Evolutionary conservation across 2,329 filamentous ascomycete species (phyloP), one percentile per base, ranked within the genome.

Genomic region (Aspergillus oerlinghausenensis): DNA sequence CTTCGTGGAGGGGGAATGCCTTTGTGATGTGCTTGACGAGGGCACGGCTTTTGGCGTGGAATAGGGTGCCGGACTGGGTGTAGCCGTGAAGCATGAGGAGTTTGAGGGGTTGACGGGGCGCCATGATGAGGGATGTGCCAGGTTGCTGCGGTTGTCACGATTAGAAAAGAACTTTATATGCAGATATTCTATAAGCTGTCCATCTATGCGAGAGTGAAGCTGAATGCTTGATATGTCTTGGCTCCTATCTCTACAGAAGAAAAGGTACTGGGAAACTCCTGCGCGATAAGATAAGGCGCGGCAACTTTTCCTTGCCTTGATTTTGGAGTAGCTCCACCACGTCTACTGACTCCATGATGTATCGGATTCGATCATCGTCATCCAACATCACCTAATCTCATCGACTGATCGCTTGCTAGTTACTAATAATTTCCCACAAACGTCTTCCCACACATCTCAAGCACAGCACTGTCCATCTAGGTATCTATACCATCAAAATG

Each of bases 11-110:
- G 8, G 84, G 82, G 61, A 97, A 88, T 28, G 84, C 77, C 70
- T 96, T 96, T 59, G 79, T 74, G 56, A 97, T 82, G 54, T 87
- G 79, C 74, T 97, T 96, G 66, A 92, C 85, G 1, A 97, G 80
- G 10, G 90, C 90, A 72, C 91, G 89, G 49, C 90, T 95, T 78
- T 97, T 97, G 73, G 88, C 84, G 71, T 85, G 88, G 83, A 97
- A 97, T 61, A 92, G 80, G 3, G 87, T 75, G 3, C 92, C 92
- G 28, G 90, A 95, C 80, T 97, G 93, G 7, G 93, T 96, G 82
- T 87, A 97, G 74, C 93, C 89, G 67, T 92, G 89, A 28, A 92
- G 81, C 88, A 92, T 90, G 48, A 92, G 79, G 61, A 92, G 86
- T 73, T 86, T 90, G 55, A 80, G 71, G 7, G 73, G 71, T 47